Evolutionary conservation across 495 filamentous ascomycete genomes (phyloP).

Genomic region (Pyrenopolyporus hunteri): DNA sequence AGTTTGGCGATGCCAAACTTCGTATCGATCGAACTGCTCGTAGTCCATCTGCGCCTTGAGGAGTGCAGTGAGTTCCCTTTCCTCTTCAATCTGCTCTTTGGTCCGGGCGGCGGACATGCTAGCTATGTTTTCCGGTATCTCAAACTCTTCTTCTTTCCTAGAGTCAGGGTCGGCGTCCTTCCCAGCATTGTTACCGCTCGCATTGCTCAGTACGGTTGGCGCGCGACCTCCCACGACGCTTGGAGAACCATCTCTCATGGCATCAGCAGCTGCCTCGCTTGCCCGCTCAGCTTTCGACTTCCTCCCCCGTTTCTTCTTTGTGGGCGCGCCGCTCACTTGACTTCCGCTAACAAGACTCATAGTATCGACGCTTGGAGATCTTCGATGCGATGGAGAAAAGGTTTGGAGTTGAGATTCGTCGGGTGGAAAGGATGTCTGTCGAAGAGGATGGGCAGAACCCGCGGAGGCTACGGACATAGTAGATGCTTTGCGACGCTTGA

Average conservation of each 20-base stretch:
- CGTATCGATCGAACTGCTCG: constrained; percentile 74
- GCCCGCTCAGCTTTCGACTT: constrained; percentile 67
- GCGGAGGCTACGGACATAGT: constrained; percentile 55
- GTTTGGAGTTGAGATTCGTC: constrained; percentile 53
- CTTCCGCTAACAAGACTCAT: constrained; percentile 74
- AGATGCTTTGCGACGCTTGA: constrained; percentile 72
- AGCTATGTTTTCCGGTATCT: constrained; percentile 66
- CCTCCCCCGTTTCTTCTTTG: constrained; percentile 67
- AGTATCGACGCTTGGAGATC: constrained; percentile 69
- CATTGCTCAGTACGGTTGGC: constrained; percentile 55
- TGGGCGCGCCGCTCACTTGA: constrained; percentile 58
- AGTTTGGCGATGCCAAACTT: constrained; percentile 73
- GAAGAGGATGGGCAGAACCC: constrained; percentile 73
- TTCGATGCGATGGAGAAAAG: constrained; percentile 51
- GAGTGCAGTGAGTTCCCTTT: constrained; percentile 64
- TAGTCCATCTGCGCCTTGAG: constrained; percentile 71
- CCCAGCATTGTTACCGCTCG: constrained; percentile 39
- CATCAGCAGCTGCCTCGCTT: constrained; percentile 56
- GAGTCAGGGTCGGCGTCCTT: constrained; percentile 60
- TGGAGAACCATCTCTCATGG: constrained; percentile 43
- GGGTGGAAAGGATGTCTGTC: constrained; percentile 87
- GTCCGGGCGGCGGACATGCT: constrained; percentile 57
- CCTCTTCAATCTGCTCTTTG: constrained; percentile 71
- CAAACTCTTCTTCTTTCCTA: constrained; percentile 69
- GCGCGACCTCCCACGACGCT: constrained; percentile 57